Conservation (phyloP, 306 rosid species). For the Vigna unguiculata region DNA sequence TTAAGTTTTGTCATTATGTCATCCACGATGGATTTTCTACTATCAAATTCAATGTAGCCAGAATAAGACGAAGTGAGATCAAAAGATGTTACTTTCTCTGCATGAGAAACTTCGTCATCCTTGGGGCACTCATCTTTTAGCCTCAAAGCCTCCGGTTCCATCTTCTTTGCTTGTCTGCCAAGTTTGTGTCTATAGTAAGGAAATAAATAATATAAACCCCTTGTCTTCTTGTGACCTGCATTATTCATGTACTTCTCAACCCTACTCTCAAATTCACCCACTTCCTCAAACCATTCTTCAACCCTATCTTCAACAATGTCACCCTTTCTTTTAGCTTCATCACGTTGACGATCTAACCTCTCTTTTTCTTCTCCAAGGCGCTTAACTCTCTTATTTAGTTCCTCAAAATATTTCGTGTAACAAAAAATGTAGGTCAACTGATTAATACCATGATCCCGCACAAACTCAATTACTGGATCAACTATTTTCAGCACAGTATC, state of each 20-base stretch:
- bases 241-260: background rate
- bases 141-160: background rate
- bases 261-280: background rate
- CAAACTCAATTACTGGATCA: background rate
- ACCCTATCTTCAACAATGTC: background rate
- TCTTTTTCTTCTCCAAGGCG: background rate
- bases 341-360: background rate
- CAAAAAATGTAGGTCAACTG: background rate
- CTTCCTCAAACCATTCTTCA: background rate
- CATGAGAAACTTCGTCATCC: background rate
- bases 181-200: slow-evolving; percentile 19
- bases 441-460: too few relatives aligned
- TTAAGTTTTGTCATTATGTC: background rate
- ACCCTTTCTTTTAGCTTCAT: background rate
- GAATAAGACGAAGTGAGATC: background rate
- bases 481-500: background rate
- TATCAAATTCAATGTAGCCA: background rate
- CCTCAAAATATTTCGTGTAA: background rate
- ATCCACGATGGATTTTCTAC: background rate
- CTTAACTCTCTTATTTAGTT: background rate
- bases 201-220: background rate
- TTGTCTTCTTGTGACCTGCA: background rate
- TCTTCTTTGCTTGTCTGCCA: slow-evolving; percentile 23
- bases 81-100: background rate
- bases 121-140: background rate